Percentiles rank a stretch among this genome's conserved stretches.
These are phyloP conservation scores for Eutrema yunnanense DNA, from an alignment of 345 rosid genomes.

Conservation along the genomic window DNA sequence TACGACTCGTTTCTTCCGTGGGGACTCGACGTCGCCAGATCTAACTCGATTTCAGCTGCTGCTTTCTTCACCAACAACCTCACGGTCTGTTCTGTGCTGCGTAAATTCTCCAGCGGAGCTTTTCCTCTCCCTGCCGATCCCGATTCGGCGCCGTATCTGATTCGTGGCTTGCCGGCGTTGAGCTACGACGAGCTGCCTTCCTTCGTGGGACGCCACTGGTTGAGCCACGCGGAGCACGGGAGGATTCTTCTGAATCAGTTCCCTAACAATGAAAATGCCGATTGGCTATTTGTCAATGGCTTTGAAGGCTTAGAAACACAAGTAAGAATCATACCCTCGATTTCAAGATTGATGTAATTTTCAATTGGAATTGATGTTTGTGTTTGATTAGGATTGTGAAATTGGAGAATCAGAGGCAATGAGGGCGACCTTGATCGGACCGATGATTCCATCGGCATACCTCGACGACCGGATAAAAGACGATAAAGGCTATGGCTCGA, in stretches of 20 bases:
- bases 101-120: conserved; percentile 34
- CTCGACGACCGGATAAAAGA: conserved; percentile 42
- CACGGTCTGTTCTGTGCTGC: conserved; percentile 39
- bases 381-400: conserved; percentile 33
- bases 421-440: conserved; percentile 65
- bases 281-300: conserved; percentile 57
- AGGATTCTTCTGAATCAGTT: conserved; percentile 53
- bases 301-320: conserved; percentile 49
- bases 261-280: conserved; percentile 45
- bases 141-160: conserved; percentile 25
- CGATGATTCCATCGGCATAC: conserved; percentile 62
- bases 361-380: neutral
- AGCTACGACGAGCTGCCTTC: conserved; percentile 47
- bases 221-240: conserved; percentile 48
- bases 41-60: conserved; percentile 44
- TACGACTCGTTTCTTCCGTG: conserved; percentile 73
- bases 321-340: conserved; percentile 22
- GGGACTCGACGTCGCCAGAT: conserved; percentile 71
- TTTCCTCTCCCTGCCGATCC: conserved; percentile 39
- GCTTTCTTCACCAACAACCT: conserved; percentile 69
- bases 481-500: conserved; percentile 62
- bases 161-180: conserved; percentile 53
- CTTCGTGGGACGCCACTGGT: conserved; percentile 37
- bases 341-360: neutral
- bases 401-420: conserved; percentile 38